Evolutionary conservation across 1,284 basidiomycete genomes (phyloP), one percentile per base, ranked within the genome.

Genomic region (Athelia psychrophila): DNA sequence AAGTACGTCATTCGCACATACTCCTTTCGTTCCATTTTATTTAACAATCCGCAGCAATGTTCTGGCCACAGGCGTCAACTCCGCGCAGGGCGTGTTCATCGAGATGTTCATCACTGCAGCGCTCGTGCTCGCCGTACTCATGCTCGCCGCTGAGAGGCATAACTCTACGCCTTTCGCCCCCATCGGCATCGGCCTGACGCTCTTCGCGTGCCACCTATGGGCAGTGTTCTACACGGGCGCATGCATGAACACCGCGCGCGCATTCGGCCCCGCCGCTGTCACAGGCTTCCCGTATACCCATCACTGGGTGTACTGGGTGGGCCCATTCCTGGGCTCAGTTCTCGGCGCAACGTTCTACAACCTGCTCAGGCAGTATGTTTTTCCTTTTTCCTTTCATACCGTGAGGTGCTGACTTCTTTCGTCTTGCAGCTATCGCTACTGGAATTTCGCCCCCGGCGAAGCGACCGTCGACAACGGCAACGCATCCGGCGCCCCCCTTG

Each of bases 181-280:
- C 3, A 81, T 81, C 57, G 45, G 68, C 60, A 86, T 91, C 51
- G 88, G 87, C 8, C 72, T 86, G 52, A 87, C 83, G 1, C 68
- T 89, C 16, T 86, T 88, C 61, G 78, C 79, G 6, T 78, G 83
- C 56, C 84, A 88, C 58, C 66, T 91, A 72, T 84, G 66, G 55
- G 80, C 70, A 32, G 12, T 45, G 16, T 15, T 35, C 22, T 48
- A 20, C 33, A 1, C 81, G 0, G 81, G 83, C 3, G 81, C 77
- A 12, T 74, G 73, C 16, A 79, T 83, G 77, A 91, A 91, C 63
- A 84, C 86, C 2, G 88, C 89, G 13, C 78, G 88, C 56, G 71
- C 87, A 0, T 90, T 91, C 63, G 89, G 88, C 1, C 89, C 89
- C 0, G 84, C 87, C 3, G 83, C 82, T 15, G 74, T 91, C 38